Evolutionary conservation across 495 filamentous ascomycete genomes (phyloP).

Genomic region (Rostrohypoxylon terebratum): DNA sequence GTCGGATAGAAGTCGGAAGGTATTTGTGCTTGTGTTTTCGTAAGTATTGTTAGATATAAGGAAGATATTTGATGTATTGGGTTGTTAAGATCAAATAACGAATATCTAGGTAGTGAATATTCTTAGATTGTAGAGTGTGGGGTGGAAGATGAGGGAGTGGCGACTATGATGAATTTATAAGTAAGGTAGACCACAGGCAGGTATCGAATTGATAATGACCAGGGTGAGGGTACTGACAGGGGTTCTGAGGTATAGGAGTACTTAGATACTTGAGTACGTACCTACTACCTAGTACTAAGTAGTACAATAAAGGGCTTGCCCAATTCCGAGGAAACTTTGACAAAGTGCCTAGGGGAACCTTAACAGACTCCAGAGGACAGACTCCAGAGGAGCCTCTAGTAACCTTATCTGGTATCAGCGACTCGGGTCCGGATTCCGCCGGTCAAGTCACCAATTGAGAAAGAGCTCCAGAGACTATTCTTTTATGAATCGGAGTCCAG

Average conservation of each 20-base stretch:
- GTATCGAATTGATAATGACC: conserved; percentile 27
- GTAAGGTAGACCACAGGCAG: neutral
- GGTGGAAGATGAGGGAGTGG: conserved; percentile 39
- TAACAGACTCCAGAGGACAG: too few species aligned
- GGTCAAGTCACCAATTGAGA: conserved; percentile 38
- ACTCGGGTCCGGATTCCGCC: conserved; percentile 42
- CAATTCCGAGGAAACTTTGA: conserved; percentile 32
- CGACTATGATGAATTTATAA: conserved; percentile 36
- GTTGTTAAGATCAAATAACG: conserved; percentile 19
- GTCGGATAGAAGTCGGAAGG: conserved; percentile 13
- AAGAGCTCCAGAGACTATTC: conserved; percentile 20
- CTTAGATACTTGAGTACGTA: conserved; percentile 26
- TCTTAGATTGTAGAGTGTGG: conserved; percentile 37
- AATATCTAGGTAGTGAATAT: conserved; percentile 4
- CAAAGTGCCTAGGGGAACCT: conserved; percentile 28
- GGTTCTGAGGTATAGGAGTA: conserved; percentile 24
- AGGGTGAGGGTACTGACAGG: conserved; percentile 26
- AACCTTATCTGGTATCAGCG: conserved; percentile 40
- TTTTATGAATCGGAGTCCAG: conserved; percentile 20
- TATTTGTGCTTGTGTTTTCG: conserved; percentile 18
- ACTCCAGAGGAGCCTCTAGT: conserved; percentile 20
- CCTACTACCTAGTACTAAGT: too few species aligned
- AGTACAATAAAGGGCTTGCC: conserved; percentile 33
- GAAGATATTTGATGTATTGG: conserved; percentile 29
- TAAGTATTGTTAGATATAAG: conserved; percentile 24